These are phyloP conservation scores for Penstemon newberryi DNA, from an alignment of 257 asterid genomes.

Conservation along the genomic window DNA sequence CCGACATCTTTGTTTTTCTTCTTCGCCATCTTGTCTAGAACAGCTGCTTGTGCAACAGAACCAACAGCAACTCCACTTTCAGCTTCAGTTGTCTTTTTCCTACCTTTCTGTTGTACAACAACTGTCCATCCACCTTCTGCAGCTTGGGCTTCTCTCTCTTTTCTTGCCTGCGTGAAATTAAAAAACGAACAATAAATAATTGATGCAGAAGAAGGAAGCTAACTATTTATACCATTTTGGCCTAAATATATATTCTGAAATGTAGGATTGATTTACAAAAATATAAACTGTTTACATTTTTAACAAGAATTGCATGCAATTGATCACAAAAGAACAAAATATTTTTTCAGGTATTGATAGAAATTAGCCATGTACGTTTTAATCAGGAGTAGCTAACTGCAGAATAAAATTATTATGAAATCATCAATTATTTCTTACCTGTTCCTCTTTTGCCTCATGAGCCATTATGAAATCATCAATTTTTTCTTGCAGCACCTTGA, in stretches of 20 bases:
- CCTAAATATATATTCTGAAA: background rate
- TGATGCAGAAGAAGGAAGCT: constrained; percentile 18
- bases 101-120: constrained; percentile 87
- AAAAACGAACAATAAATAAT: constrained; percentile 16
- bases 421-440: constrained; percentile 92
- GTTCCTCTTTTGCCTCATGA: constrained; percentile 72
- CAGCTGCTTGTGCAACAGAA: constrained; percentile 89
- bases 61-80: constrained; percentile 88
- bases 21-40: constrained; percentile 59
- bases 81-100: constrained; percentile 85
- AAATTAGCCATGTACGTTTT: constrained; percentile 7
- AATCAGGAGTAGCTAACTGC: background rate
- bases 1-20: constrained; percentile 73
- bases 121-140: constrained; percentile 98
- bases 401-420: constrained; percentile 40
- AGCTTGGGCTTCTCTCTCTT: constrained; percentile 70
- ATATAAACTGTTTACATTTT: background rate
- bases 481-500: constrained; percentile 68
- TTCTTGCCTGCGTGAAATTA: constrained; percentile 57
- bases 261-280: background rate
- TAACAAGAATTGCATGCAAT: background rate
- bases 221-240: background rate
- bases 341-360: background rate
- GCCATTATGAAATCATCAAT: constrained; percentile 80
- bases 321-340: background rate